Evolutionary conservation across 1,139 yeast genomes (phyloP).

Genomic region (Scheffersomyces titani): DNA sequence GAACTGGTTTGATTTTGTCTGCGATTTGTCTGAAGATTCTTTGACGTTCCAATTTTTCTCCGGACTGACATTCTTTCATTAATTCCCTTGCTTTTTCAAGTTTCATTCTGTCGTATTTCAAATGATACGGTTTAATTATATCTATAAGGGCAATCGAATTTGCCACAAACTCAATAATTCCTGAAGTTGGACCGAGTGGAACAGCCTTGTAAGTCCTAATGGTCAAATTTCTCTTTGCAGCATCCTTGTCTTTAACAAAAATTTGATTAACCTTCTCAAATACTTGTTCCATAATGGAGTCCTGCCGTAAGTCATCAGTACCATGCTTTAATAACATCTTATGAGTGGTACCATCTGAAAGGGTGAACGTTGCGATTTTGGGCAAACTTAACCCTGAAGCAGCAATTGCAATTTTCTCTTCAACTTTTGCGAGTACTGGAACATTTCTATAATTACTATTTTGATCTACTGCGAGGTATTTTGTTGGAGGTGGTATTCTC

Average conservation of each 20-base stretch:
- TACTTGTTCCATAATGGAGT: constrained; percentile 96
- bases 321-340: constrained; percentile 77
- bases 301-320: constrained; percentile 91
- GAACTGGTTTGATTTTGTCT: constrained; percentile 60
- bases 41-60: constrained; percentile 47
- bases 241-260: constrained; percentile 55
- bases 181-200: constrained; percentile 86
- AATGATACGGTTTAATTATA: constrained; percentile 60
- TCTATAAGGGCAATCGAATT: constrained; percentile 74
- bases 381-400: constrained; percentile 86
- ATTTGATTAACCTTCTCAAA: constrained; percentile 83
- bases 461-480: constrained; percentile 40
- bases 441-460: constrained; percentile 49
- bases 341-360: constrained; percentile 59
- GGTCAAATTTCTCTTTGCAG: constrained; percentile 56
- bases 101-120: constrained; percentile 45
- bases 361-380: constrained; percentile 59
- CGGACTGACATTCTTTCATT: constrained; percentile 62
- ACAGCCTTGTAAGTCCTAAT: constrained; percentile 87
- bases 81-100: constrained; percentile 60
- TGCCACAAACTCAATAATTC: constrained; percentile 87
- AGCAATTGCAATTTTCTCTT: constrained; percentile 57
- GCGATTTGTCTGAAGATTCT: constrained; percentile 53
- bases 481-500: constrained; percentile 71
- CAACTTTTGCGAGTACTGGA: constrained; percentile 50